Evolutionary conservation across 2,329 filamentous ascomycete species (phyloP).

Genomic region (Anisogramma anomala): DNA sequence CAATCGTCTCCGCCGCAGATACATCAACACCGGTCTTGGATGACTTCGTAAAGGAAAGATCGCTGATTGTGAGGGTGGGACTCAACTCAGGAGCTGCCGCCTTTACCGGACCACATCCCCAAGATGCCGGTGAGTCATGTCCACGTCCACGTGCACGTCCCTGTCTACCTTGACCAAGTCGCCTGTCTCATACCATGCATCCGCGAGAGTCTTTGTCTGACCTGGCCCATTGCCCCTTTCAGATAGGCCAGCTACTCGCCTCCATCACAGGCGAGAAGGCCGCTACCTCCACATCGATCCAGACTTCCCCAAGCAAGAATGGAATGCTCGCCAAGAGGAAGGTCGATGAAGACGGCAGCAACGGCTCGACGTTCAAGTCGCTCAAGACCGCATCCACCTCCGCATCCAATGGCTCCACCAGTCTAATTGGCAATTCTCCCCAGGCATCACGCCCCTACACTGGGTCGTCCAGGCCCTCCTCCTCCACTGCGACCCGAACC

Average conservation of each 20-base stretch:
- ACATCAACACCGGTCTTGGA: slow-evolving; percentile 15
- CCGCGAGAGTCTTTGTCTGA: slow-evolving; percentile 1
- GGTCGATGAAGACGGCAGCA: slow-evolving; percentile 40
- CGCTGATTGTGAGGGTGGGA: slow-evolving; percentile 13
- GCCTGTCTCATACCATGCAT: too few relatives aligned
- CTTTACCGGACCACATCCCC: slow-evolving; percentile 5
- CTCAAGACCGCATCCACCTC: slow-evolving; percentile 25
- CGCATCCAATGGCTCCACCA: slow-evolving; percentile 16
- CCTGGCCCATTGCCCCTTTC: slow-evolving; percentile 11
- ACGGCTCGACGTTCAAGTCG: slow-evolving; percentile 32
- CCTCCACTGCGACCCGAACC: slow-evolving; percentile 16
- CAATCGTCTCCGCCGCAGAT: slow-evolving; percentile 6
- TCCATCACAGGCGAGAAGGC: slow-evolving; percentile 48
- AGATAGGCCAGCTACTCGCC: slow-evolving; percentile 49
- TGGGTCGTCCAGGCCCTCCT: slow-evolving; percentile 16
- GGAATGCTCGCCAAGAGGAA: slow-evolving; percentile 39
- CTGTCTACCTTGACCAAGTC: neutral
- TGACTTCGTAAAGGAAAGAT: slow-evolving; percentile 19
- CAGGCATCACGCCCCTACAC: slow-evolving; percentile 20
- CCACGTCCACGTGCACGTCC: neutral
- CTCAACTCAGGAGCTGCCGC: slow-evolving; percentile 5
- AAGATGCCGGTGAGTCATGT: slow-evolving; percentile 29
- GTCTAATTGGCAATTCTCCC: slow-evolving; percentile 15
- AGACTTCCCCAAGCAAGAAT: slow-evolving; percentile 3
- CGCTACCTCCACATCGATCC: slow-evolving; percentile 20